Evolutionary conservation across 345 rosid genomes (phyloP).

Genomic region (Turnera subulata): DNA sequence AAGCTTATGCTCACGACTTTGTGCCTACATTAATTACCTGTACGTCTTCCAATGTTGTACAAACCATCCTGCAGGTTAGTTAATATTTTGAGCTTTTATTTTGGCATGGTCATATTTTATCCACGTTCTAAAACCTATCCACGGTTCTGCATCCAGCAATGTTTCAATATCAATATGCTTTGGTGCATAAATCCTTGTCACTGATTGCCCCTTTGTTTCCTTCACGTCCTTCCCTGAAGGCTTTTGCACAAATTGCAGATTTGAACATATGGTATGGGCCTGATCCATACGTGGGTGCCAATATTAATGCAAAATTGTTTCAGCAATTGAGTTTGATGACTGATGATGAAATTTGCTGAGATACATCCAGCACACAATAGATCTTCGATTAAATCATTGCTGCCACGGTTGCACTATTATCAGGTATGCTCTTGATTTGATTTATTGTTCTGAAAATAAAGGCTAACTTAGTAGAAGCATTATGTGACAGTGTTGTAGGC

Average conservation of each 20-base stretch:
- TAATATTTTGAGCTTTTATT: constrained; percentile 2
- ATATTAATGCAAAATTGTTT: constrained; percentile 74
- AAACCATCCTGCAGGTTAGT: constrained; percentile 86
- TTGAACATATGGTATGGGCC: constrained; percentile 88
- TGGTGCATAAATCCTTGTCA: too few relatives aligned
- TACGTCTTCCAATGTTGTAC: constrained; percentile 94
- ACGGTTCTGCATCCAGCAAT: constrained; percentile 2
- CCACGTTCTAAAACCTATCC: too few relatives aligned
- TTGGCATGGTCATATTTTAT: too few relatives aligned
- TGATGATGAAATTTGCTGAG: constrained; percentile 79
- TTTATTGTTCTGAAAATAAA: too few relatives aligned
- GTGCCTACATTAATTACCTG: constrained; percentile 98
- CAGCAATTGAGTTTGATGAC: constrained; percentile 83
- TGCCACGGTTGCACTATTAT: constrained; percentile 66
- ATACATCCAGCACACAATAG: constrained; percentile 67
- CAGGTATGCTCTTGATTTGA: constrained; percentile 51
- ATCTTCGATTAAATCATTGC: constrained; percentile 59
- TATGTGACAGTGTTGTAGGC: not conserved
- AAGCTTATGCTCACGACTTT: constrained; percentile 92
- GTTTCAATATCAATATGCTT: not conserved
- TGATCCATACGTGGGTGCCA: constrained; percentile 98
- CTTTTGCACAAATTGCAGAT: constrained; percentile 78
- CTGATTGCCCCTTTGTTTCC: too few relatives aligned
- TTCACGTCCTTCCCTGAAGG: constrained; percentile 38
- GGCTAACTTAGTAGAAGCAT: not conserved